These are phyloP conservation scores for Daldinia childiae DNA, from an alignment of 495 filamentous ascomycete genomes.

Conservation along the genomic window DNA sequence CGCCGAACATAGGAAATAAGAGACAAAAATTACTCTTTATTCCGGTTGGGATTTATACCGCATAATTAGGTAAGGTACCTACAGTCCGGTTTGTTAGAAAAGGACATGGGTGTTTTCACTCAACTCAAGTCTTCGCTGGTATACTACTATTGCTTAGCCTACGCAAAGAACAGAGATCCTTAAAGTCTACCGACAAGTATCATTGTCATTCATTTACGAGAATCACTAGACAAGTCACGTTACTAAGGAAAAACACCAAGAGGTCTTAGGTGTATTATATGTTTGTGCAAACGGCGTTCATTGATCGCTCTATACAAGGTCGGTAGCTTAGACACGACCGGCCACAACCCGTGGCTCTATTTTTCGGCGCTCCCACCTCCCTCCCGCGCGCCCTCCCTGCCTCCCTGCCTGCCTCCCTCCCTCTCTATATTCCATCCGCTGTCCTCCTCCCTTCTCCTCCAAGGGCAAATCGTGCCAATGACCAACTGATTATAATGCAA, in stretches of 20 bases:
- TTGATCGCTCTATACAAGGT: neutral
- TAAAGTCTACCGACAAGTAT: neutral
- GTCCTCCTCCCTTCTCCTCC: neutral
- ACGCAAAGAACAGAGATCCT: neutral
- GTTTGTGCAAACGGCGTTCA: neutral
- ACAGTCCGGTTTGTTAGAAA: too few species aligned
- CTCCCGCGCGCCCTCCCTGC: neutral
- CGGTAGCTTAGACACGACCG: neutral
- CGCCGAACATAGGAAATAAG: too few species aligned
- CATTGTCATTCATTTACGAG: neutral
- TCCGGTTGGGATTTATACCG: too few species aligned
- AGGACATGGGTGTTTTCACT: too few species aligned
- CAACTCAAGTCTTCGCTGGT: neutral
- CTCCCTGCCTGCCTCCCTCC: neutral
- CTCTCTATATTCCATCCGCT: neutral
- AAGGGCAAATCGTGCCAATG: neutral
- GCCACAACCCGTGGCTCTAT: constrained; percentile 5
- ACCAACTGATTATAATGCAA: constrained; percentile 7
- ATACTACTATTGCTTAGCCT: neutral
- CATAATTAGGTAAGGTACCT: too few species aligned
- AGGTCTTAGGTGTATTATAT: neutral
- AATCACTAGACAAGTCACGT: neutral
- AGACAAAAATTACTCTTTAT: too few species aligned
- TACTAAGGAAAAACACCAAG: neutral
- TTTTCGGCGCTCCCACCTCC: neutral